A percentile compares a stretch with the other conserved stretches of the same genome.
Evolutionary conservation across 345 rosid species (phyloP).

Genomic region (Stellera chamaejasme): DNA sequence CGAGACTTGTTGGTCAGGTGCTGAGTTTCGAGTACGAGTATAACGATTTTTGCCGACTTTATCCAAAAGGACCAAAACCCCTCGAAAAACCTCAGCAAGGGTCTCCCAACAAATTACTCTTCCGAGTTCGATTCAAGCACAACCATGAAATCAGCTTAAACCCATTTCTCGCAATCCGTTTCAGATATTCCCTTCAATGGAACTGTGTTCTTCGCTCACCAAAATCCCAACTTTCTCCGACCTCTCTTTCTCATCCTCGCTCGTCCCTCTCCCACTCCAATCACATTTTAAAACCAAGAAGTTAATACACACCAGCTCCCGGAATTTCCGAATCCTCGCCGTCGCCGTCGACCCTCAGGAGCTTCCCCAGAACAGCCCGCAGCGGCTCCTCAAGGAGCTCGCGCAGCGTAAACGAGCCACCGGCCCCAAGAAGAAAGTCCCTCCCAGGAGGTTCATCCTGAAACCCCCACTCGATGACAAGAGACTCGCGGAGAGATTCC

Average conservation of each 20-base stretch:
- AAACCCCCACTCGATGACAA: conserved; percentile 89
- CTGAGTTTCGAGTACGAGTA: no score
- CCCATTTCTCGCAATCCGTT: not conserved
- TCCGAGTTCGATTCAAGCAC: not conserved
- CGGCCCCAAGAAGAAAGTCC: conserved; percentile 56
- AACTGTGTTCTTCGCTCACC: conserved; percentile 59
- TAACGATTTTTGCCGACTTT: not conserved
- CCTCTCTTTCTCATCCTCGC: conserved; percentile 55
- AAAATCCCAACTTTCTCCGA: conserved; percentile 33
- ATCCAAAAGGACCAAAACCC: conserved; percentile 2
- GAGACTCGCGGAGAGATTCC: conserved; percentile 59
- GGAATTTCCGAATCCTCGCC: conserved; percentile 30
- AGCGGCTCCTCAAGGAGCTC: conserved; percentile 87
- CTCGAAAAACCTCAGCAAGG: conserved; percentile 4
- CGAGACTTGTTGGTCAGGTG: no score
- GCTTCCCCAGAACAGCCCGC: conserved; percentile 72
- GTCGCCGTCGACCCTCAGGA: conserved; percentile 55
- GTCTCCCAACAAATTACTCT: not conserved
- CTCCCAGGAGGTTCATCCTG: conserved; percentile 65
- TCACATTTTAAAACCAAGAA: conserved; percentile 22
- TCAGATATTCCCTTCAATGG: conserved; percentile 32
- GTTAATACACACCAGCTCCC: conserved; percentile 23
- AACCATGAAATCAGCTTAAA: not conserved
- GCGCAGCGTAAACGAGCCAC: conserved; percentile 65
- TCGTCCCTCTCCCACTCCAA: conserved; percentile 39